Evolutionary conservation across 2,329 filamentous ascomycete genomes (phyloP).

Genomic region (Elsinoe australis): DNA sequence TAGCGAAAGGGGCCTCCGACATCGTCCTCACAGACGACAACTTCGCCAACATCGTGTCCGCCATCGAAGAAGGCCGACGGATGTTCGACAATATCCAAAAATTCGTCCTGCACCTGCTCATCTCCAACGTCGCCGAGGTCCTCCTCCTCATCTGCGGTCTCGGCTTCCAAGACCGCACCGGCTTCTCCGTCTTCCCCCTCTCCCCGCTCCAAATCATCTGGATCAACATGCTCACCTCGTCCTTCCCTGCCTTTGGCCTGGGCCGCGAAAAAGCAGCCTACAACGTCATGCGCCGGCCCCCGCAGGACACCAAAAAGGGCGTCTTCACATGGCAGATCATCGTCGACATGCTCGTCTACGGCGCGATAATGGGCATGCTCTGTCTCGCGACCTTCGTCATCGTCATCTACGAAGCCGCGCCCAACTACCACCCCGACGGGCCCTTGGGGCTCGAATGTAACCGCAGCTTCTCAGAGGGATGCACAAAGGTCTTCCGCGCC

Average conservation of each 20-base stretch:
- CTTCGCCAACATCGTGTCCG: conserved; percentile 40
- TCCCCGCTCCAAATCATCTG: conserved; percentile 43
- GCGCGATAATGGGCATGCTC: conserved; percentile 39
- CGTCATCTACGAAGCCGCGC: conserved; percentile 38
- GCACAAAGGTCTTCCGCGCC: conserved; percentile 38
- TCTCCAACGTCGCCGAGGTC: conserved; percentile 43
- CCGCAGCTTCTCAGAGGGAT: conserved; percentile 37
- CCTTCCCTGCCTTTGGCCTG: conserved; percentile 41
- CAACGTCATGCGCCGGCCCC: conserved; percentile 42
- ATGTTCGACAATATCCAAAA: conserved; percentile 43
- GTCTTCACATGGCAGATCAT: conserved; percentile 42
- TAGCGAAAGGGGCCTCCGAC: conserved; percentile 39
- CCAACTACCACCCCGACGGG: conserved; percentile 25
- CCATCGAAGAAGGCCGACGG: conserved; percentile 39
- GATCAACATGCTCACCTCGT: conserved; percentile 42
- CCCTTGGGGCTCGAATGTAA: conserved; percentile 40
- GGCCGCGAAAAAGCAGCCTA: conserved; percentile 40
- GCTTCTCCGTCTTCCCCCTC: conserved; percentile 40
- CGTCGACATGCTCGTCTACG: conserved; percentile 43
- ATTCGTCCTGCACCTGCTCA: conserved; percentile 43
- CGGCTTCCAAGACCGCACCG: conserved; percentile 39
- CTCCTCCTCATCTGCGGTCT: conserved; percentile 42
- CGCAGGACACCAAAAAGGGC: conserved; percentile 36
- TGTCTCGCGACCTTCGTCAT: conserved; percentile 40
- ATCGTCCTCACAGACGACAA: conserved; percentile 42